Percentiles rank a stretch among this genome's conserved stretches.
These are phyloP conservation scores for Globisporangium paddicum DNA, from an alignment of 352 stramenopile genomes.

Conservation along the genomic window DNA sequence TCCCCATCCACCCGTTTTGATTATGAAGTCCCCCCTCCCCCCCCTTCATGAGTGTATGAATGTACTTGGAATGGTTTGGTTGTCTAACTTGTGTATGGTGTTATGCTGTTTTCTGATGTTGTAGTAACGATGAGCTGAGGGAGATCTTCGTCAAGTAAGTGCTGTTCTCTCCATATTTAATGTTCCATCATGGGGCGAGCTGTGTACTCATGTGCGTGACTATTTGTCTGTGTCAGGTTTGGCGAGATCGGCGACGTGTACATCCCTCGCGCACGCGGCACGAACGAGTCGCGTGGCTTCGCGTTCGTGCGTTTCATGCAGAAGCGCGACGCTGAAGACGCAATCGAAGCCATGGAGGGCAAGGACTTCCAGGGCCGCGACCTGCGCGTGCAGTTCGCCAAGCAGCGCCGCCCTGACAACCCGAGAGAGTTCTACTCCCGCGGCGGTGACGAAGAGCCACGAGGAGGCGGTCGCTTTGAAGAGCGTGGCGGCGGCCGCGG, in stretches of 20 bases:
- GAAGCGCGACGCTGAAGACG: slow-evolving; percentile 86
- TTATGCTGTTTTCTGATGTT: background rate
- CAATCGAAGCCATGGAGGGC: slow-evolving; percentile 71
- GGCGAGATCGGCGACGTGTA: slow-evolving; percentile 82
- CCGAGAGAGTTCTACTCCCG: slow-evolving; percentile 68
- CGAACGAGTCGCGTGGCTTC: slow-evolving; percentile 77
- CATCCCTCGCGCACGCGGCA: slow-evolving; percentile 68
- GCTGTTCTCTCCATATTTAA: slow-evolving; percentile 15
- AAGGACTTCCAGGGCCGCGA: slow-evolving; percentile 69
- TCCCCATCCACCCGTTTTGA: background rate
- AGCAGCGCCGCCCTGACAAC: slow-evolving; percentile 75
- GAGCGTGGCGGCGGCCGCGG: slow-evolving; percentile 23
- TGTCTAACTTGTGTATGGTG: background rate
- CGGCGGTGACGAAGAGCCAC: slow-evolving; percentile 20
- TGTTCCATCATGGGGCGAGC: background rate
- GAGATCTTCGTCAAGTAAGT: slow-evolving; percentile 70
- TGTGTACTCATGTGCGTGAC: background rate
- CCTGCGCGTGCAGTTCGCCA: slow-evolving; percentile 72
- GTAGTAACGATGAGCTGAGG: slow-evolving; percentile 45
- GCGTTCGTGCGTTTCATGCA: slow-evolving; percentile 88
- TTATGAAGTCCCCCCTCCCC: background rate
- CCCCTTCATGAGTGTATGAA: background rate
- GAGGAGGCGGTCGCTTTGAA: slow-evolving; percentile 18
- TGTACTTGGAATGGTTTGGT: background rate
- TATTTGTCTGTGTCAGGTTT: slow-evolving; percentile 18